Percentiles rank a stretch among this genome's conserved stretches.
phyloP scores from a whole-genome alignment of 1,284 basidiomycete genomes.

The Austroboletus niveus region DNA sequence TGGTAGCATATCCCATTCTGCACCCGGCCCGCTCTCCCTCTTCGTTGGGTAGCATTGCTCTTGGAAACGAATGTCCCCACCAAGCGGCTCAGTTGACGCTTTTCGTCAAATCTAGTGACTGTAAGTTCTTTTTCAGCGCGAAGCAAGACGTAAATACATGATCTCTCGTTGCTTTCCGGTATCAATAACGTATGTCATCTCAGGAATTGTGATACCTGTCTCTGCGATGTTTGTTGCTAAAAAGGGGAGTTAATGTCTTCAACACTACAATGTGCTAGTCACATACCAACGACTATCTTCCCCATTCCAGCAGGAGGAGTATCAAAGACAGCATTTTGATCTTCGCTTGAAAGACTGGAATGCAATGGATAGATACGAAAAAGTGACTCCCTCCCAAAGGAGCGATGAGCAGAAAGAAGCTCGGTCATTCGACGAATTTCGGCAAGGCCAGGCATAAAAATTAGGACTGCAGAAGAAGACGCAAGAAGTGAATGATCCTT shows the following conservation, averaged over 20 bases:
- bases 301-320: slow-evolving; percentile 75
- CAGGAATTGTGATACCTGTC: slow-evolving; percentile 97
- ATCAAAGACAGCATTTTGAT: slow-evolving; percentile 89
- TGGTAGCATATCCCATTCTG: slow-evolving; percentile 93
- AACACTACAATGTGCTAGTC: slow-evolving; percentile 38
- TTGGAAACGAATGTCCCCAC: slow-evolving; percentile 92
- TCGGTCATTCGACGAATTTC: slow-evolving; percentile 93
- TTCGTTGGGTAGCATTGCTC: slow-evolving; percentile 92
- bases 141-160: slow-evolving; percentile 47
- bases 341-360: slow-evolving; percentile 88
- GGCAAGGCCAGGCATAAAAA: slow-evolving; percentile 93
- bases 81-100: slow-evolving; percentile 91
- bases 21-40: slow-evolving; percentile 92
- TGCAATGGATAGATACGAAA: slow-evolving; percentile 93
- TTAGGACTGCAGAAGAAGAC: slow-evolving; percentile 82
- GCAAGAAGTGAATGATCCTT: slow-evolving; percentile 49
- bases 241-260: slow-evolving; percentile 58
- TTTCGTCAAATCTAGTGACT: slow-evolving; percentile 85
- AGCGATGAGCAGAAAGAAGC: slow-evolving; percentile 71
- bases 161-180: slow-evolving; percentile 93
- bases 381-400: slow-evolving; percentile 62
- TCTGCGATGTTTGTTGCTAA: slow-evolving; percentile 69
- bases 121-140: slow-evolving; percentile 8
- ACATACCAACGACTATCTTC: slow-evolving; percentile 89
- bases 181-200: slow-evolving; percentile 98